Conservation (phyloP, 1,139 yeast species). For the Debaryomyces udenii region DNA sequence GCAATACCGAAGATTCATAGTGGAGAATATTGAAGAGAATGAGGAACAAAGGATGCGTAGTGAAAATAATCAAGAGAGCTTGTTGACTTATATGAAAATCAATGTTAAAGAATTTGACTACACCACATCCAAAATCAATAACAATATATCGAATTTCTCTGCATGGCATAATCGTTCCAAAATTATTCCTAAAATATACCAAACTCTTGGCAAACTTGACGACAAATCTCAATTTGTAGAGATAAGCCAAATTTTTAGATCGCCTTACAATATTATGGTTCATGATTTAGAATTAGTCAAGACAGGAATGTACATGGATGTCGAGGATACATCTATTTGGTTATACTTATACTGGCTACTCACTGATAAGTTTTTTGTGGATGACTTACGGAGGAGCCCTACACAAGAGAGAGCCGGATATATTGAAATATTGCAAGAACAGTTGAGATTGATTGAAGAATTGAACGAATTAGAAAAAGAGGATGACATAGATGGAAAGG, state of each 20-base stretch:
- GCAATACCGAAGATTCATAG: conserved; percentile 85
- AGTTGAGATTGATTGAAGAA: conserved; percentile 47
- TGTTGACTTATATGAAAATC: conserved; percentile 25
- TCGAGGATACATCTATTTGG: conserved; percentile 95
- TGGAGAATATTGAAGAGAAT: conserved; percentile 50
- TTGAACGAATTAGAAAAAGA: conserved; percentile 62
- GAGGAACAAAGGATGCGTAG: conserved; percentile 16
- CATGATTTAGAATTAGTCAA: conserved; percentile 71
- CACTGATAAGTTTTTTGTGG: conserved; percentile 52
- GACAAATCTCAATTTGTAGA: conserved; percentile 22
- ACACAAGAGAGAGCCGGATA: conserved; percentile 17
- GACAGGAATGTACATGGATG: conserved; percentile 89
- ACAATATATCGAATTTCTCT: conserved; percentile 86
- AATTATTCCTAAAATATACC: conserved; percentile 58
- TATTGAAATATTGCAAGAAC: conserved; percentile 39
- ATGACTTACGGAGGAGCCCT: conserved; percentile 27
- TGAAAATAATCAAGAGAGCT: conserved; percentile 12
- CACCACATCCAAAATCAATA: conserved; percentile 77
- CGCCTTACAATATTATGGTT: conserved; percentile 41
- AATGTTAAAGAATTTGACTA: conserved; percentile 64
- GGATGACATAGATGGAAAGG: conserved; percentile 54
- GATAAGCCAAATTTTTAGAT: conserved; percentile 21
- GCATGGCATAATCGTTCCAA: conserved; percentile 95
- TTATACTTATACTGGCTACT: conserved; percentile 83
- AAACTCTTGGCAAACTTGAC: conserved; percentile 16